These are phyloP conservation scores for Arthrocladium fulminans DNA, from an alignment of 2,329 filamentous ascomycete species.

Conservation along the genomic window DNA sequence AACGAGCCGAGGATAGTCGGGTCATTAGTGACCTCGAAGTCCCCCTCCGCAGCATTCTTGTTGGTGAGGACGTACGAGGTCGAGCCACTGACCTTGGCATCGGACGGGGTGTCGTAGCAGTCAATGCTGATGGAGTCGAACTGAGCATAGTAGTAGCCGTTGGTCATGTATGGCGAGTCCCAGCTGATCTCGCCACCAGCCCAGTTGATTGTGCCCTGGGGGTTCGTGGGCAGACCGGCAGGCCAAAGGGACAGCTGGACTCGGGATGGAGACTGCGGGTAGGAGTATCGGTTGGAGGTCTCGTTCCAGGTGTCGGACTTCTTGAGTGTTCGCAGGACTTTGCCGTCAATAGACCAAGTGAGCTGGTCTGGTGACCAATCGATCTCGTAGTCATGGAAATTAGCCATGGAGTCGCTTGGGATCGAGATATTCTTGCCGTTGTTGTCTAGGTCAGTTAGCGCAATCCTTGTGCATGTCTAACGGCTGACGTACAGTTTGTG, in stretches of 20 bases:
- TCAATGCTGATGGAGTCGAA: slow-evolving; percentile 70
- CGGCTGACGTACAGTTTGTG: slow-evolving; percentile 62
- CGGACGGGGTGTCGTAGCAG: slow-evolving; percentile 77
- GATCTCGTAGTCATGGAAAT: slow-evolving; percentile 85
- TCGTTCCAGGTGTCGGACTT: slow-evolving; percentile 77
- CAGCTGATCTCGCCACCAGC: slow-evolving; percentile 86
- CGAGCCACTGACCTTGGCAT: slow-evolving; percentile 50
- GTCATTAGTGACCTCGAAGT: slow-evolving; percentile 66
- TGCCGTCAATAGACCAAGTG: slow-evolving; percentile 79
- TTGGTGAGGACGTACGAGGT: slow-evolving; percentile 69
- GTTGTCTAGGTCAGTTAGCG: slow-evolving; percentile 46
- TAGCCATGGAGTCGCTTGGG: slow-evolving; percentile 57
- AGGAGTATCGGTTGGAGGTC: slow-evolving; percentile 72
- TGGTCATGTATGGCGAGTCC: slow-evolving; percentile 69
- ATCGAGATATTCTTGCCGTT: slow-evolving; percentile 64
- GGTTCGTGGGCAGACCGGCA: slow-evolving; percentile 70
- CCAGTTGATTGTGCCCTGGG: slow-evolving; percentile 78
- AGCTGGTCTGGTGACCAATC: slow-evolving; percentile 83
- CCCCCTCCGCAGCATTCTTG: slow-evolving; percentile 59
- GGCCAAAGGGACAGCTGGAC: slow-evolving; percentile 96
- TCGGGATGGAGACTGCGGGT: slow-evolving; percentile 82
- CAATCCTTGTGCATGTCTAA: neutral
- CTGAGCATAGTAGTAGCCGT: slow-evolving; percentile 82
- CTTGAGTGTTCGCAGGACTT: slow-evolving; percentile 63
- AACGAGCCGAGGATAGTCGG: slow-evolving; percentile 69